These are phyloP conservation scores for Endocarpon pusillum DNA, from an alignment of 495 filamentous ascomycete genomes.

Conservation along the genomic window DNA sequence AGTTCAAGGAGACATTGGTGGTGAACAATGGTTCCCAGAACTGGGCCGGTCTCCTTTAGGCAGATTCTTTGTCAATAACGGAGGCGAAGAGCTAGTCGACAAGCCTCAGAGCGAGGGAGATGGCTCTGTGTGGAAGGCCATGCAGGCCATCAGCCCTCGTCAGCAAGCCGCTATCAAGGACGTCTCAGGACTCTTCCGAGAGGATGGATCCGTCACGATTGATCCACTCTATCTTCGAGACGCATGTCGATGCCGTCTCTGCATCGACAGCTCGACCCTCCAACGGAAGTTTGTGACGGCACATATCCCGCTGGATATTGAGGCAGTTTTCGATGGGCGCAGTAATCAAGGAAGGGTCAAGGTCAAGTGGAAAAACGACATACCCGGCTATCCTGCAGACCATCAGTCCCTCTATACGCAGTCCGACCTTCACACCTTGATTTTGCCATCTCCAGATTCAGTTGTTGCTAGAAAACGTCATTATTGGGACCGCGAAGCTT, in stretches of 20 bases:
- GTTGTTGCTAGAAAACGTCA: constrained; percentile 2
- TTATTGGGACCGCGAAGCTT: not conserved
- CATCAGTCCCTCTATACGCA: constrained; percentile 27
- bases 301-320: constrained; percentile 45
- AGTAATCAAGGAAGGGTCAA: constrained; percentile 26
- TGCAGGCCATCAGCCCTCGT: too few relatives aligned
- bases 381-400: constrained; percentile 23
- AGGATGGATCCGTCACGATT: too few relatives aligned
- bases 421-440: constrained; percentile 20
- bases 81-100: too few relatives aligned
- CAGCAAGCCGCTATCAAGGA: too few relatives aligned
- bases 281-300: constrained; percentile 66
- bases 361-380: constrained; percentile 45
- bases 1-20: too few relatives aligned
- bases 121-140: too few relatives aligned
- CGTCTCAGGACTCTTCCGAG: too few relatives aligned
- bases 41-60: too few relatives aligned
- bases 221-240: too few relatives aligned
- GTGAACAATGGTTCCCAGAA: too few relatives aligned
- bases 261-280: constrained; percentile 60
- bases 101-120: too few relatives aligned
- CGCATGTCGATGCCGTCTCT: constrained; percentile 49
- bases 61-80: too few relatives aligned
- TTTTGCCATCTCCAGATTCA: constrained; percentile 3
- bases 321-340: constrained; percentile 16